Evolutionary conservation across 2,329 filamentous ascomycete genomes (phyloP), one percentile per base, ranked within the genome.

Genomic region (Colletotrichum sp.): DNA sequence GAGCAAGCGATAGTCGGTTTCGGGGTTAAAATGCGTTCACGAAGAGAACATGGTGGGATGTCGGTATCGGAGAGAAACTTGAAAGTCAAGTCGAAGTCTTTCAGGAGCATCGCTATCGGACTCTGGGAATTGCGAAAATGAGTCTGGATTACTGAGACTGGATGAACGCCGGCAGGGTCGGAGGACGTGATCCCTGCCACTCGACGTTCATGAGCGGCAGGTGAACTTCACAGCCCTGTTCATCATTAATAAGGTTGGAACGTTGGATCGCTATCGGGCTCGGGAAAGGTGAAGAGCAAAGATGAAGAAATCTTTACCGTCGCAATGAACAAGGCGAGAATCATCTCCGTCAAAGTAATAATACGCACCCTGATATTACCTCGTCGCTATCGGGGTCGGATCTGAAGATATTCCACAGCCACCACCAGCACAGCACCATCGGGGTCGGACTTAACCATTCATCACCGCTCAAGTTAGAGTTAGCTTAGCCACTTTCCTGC

Each of bases 21-120:
- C 18, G 18, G 18, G 39, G 18, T n/a, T 3, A 0, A 2, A 48
- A n/a, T 3, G 2, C 39, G 39, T 1, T 7, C 18, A 0, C 18
- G 39, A 12, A 48, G 18, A n/a, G 1, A 39, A 44, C 18, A 44
- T 2, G 39, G 18, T n/a, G 39, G 0, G 8, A 48, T n/a, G 39
- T 48, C 18, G 39, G 9, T n/a, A 48, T 12, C 5, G 39, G 39
- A 0, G 39, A 1, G 39, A 44, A 9, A 44, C 18, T 44, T 44
- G 0, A 5, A 16, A 36, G 1, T 36, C 7, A 16, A 2, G 1
- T 2, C 34, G 7, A 36, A 16, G 34, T 44, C 39, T 10, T 44
- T 44, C 8, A n/a, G n/a, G 16, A 9, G 18, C 8, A 44, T n/a
- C 18, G 39, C 39, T n/a, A 6, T 44, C 18, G 9, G 18, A n/a